Evolutionary conservation across 768 basidiomycete genomes (phyloP).

Genomic region (Lentinula lateritia): DNA sequence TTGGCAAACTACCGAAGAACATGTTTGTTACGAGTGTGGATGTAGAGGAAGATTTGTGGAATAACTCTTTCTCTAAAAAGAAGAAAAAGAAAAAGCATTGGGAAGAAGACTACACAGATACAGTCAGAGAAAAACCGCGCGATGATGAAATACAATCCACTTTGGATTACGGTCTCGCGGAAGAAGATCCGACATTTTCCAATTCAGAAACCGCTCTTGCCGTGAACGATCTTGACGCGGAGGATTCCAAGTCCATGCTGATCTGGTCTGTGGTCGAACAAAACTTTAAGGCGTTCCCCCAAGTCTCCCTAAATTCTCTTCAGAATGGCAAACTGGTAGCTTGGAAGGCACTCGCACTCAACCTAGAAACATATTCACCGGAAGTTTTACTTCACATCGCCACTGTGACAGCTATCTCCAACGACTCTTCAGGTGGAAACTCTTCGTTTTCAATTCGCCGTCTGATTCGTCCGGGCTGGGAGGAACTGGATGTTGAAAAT

Average conservation of each 20-base stretch:
- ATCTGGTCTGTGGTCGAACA: slow-evolving; percentile 3
- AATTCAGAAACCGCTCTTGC: neutral
- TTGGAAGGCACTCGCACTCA: slow-evolving; percentile 5
- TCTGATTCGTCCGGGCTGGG: neutral
- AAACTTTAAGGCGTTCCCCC: neutral
- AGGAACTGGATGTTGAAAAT: slow-evolving; percentile 2
- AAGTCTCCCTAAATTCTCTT: neutral
- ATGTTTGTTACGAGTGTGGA: slow-evolving; percentile 49
- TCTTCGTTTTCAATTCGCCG: neutral
- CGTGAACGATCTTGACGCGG: neutral
- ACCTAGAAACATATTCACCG: neutral
- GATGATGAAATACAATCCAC: neutral
- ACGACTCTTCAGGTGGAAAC: neutral
- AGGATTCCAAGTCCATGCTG: neutral
- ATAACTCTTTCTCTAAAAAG: slow-evolving; percentile 19
- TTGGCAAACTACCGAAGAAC: slow-evolving; percentile 34
- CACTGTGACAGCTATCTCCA: neutral
- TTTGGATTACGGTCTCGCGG: neutral
- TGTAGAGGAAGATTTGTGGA: slow-evolving; percentile 28
- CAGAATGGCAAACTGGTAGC: neutral
- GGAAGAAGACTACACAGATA: neutral
- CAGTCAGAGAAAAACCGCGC: neutral
- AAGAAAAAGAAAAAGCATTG: slow-evolving; percentile 1
- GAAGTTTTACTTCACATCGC: slow-evolving; percentile 6
- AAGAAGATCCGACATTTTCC: neutral